Base-by-base conservation (phyloP, 1,284 basidiomycete species). In the Sanguinoderma infundibulare region DNA sequence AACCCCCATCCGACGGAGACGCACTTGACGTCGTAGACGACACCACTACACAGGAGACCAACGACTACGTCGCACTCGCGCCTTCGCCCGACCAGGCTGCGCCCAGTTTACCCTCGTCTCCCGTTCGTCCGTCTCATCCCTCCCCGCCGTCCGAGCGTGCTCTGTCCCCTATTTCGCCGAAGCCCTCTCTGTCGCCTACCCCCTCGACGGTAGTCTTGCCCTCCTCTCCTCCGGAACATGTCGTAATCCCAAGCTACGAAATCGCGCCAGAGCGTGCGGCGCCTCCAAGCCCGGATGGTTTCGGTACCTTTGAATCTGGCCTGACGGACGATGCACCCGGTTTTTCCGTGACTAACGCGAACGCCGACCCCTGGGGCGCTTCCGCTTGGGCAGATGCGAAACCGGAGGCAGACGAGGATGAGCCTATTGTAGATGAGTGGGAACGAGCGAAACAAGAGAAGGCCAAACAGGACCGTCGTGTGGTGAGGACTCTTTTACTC, bases 241-340 rank as follows among this genome's bases (percentile, higher is more conserved):
- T 52, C n/a, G 39, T 55, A 12, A 47, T 57, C 9, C 51, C 53
- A 12, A 6, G 32, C 28, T 39, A 42, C 46, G 59, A 62, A 10
- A 51, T 50, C 22, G 49, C 62, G 14, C 58, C 65, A 17, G 65
- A 65, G 5, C 57, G 64, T 3, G 61, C 63, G 14, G 32, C 61
- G 14, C 66, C 71, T 9, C 71, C 73, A 5, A 84, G 79, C 65
- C 78, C 80, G 10, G 86, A 88, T 72, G 83, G 74, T 2, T 89
- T 87, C 69, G 87, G 87, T n/a, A 82, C 82, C 1, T 89, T 89
- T 64, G 84, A 86, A 68, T 77, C 79, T 22, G 85, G 76, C n/a
- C 61, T 75, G 10, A 71, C 75, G 7, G 67, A 67, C 3, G 69
- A 74, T 5, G 70, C 72, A 22, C 70, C 78, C n/a, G 64, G 64